Percentiles rank a stretch among this genome's conserved stretches.
phyloP scores from a whole-genome alignment of 768 basidiomycete species.

The Xanthoconium stramineum region DNA sequence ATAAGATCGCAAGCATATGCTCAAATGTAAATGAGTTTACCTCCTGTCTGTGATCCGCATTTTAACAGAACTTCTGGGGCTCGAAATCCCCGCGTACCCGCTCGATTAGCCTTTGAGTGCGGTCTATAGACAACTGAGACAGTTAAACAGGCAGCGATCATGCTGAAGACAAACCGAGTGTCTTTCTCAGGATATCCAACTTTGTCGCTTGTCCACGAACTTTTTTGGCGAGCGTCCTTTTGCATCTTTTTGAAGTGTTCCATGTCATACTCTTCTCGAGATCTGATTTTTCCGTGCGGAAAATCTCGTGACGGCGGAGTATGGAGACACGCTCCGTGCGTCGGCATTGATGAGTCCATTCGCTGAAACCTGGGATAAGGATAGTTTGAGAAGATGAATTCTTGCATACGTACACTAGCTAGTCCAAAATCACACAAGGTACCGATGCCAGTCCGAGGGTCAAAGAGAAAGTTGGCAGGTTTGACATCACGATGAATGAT shows the following conservation, averaged over 20 bases:
- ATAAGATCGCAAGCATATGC: slow-evolving; percentile 8
- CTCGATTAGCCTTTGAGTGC: slow-evolving; percentile 88
- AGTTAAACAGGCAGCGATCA: neutral
- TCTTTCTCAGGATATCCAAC: slow-evolving; percentile 82
- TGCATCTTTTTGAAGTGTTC: slow-evolving; percentile 55
- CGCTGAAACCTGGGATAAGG: slow-evolving; percentile 40
- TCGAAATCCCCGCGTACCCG: slow-evolving; percentile 94
- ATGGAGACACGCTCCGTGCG: slow-evolving; percentile 71
- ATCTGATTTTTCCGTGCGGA: slow-evolving; percentile 65
- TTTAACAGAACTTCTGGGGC: slow-evolving; percentile 96
- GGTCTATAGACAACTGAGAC: slow-evolving; percentile 45
- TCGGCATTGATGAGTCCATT: slow-evolving; percentile 45
- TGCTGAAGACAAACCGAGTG: slow-evolving; percentile 45
- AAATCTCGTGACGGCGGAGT: slow-evolving; percentile 54
- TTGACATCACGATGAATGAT: slow-evolving; percentile 98
- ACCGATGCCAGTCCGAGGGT: slow-evolving; percentile 78
- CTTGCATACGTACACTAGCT: slow-evolving; percentile 66
- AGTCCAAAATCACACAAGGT: slow-evolving; percentile 94
- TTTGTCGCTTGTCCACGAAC: slow-evolving; percentile 53
- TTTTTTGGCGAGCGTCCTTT: slow-evolving; percentile 55
- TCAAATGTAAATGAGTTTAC: slow-evolving; percentile 42
- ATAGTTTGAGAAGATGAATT: neutral
- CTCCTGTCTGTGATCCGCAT: slow-evolving; percentile 89
- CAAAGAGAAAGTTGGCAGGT: slow-evolving; percentile 95
- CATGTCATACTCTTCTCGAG: slow-evolving; percentile 44